Conservation (phyloP, 768 basidiomycete species). For the Kwoniella dendrophila region DNA sequence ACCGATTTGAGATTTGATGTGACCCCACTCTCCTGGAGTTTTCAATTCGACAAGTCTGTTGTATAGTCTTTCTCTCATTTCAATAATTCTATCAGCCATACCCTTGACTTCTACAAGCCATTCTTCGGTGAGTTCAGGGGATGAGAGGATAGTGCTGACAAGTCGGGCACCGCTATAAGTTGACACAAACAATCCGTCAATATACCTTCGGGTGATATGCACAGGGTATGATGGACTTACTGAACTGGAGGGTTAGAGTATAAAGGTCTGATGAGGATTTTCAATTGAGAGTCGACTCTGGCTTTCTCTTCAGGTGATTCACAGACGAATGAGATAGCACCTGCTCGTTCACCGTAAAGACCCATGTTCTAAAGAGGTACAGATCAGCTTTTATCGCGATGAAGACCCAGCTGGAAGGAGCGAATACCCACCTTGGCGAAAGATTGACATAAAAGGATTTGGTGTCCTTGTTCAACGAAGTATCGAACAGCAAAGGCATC, state of each 20-base stretch:
- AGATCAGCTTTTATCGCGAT: background rate
- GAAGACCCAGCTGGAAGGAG: background rate
- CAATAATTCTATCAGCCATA: conserved; percentile 91
- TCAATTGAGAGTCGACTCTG: conserved; percentile 89
- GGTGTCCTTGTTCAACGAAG: conserved; percentile 87
- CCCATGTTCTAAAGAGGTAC: conserved; percentile 74
- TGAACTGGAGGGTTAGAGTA: conserved; percentile 92
- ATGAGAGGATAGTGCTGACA: conserved; percentile 52
- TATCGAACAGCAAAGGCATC: conserved; percentile 95
- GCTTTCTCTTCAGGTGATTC: conserved; percentile 68
- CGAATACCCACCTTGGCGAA: conserved; percentile 72
- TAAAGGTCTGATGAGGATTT: conserved; percentile 92
- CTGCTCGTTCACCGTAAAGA: conserved; percentile 95
- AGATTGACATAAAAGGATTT: conserved; percentile 86
- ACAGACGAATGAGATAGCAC: conserved; percentile 83
- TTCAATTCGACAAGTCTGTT: conserved; percentile 64
- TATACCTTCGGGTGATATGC: background rate
- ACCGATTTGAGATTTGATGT: conserved; percentile 89
- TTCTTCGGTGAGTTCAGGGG: conserved; percentile 44
- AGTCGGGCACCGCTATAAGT: conserved; percentile 53
- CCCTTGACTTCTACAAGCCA: conserved; percentile 70
- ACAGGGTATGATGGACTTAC: conserved; percentile 24
- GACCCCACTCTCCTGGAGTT: conserved; percentile 93
- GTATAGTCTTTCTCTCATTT: conserved; percentile 81
- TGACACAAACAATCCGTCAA: background rate